Evolutionary conservation across 306 rosid genomes (phyloP).

Genomic region (Pterocarpus macrocarpus): DNA sequence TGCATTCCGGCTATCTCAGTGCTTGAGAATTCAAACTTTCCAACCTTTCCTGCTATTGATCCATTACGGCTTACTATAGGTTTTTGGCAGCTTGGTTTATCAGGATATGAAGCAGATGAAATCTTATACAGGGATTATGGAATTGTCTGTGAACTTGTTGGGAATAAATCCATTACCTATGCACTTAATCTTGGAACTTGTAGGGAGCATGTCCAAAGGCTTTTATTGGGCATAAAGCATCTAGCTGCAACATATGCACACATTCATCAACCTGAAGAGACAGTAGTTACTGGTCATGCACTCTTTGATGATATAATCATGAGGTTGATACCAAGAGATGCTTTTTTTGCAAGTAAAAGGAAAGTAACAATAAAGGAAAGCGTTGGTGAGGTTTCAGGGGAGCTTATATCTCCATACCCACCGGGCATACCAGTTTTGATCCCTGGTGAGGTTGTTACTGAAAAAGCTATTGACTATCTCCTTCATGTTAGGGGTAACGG

Average conservation of each 20-base stretch:
- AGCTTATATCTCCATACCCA: slow-evolving; percentile 85
- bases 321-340: slow-evolving; percentile 83
- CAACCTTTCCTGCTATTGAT: slow-evolving; percentile 61
- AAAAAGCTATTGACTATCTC: slow-evolving; percentile 71
- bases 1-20: slow-evolving; percentile 65
- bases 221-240: slow-evolving; percentile 69
- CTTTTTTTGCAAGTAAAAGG: slow-evolving; percentile 75
- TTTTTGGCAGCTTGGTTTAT: slow-evolving; percentile 77
- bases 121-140: slow-evolving; percentile 63
- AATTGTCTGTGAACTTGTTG: slow-evolving; percentile 83
- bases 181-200: slow-evolving; percentile 81
- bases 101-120: slow-evolving; percentile 86
- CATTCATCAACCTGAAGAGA: slow-evolving; percentile 43
- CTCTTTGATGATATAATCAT: slow-evolving; percentile 62
- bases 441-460: slow-evolving; percentile 79
- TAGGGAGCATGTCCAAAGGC: slow-evolving; percentile 70
- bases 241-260: slow-evolving; percentile 50
- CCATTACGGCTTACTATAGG: slow-evolving; percentile 85
- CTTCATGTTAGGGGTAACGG: slow-evolving; percentile 66
- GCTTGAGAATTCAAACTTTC: slow-evolving; percentile 62
- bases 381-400: slow-evolving; percentile 79
- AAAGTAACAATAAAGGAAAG: slow-evolving; percentile 64
- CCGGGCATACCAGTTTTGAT: slow-evolving; percentile 86
- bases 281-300: slow-evolving; percentile 26
- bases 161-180: slow-evolving; percentile 69